Base-by-base conservation (phyloP, 441 rosid genomes). In the Viola pubescens region DNA sequence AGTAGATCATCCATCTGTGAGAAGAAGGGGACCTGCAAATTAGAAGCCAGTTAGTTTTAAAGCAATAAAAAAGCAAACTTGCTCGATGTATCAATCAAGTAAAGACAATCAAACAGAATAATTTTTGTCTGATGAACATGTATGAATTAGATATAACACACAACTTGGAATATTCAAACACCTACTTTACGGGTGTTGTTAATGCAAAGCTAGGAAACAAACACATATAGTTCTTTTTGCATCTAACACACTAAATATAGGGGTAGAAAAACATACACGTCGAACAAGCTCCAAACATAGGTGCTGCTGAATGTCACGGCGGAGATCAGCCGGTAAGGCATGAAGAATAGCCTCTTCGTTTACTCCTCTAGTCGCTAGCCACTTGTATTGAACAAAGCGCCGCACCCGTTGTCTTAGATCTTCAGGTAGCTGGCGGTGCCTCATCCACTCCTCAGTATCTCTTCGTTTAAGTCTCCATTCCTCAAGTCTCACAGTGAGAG, bases 381-480 rank as follows among this genome's bases (percentile, higher is more conserved):
- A 92, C 74, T 82, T 89, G 68, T 89, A 92, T 59, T 85, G 98
- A 62, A 75, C 95, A 66, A 84, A 89, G 41, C 90, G 79, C 26
- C 83, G 78, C 55, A 92, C 89, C 37, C 88, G 81, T 40, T 65
- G 73, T 72, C 62, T 85, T 70, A 92, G 68, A 62, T 84, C 94
- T 68, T 82, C 91, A 34, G 97, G 98, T 57, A 89, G 95, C 70
- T 87, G 91, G 46, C 97, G 97, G 74, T 92, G 98, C 72, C 78
- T 80, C 95, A 89, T 92, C 98, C 98, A 92, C 72, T 92, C 94
- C 69, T 92, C 97, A 0, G 95, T 87, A 71, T 92, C 98, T 73
- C 98, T 82, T 72, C 84, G 84, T 77, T 85, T 88, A 26, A 89
- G 72, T 67, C 98, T 88, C 97, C 97, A 89, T 69, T 92, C 97